These are phyloP conservation scores for Cyanidioschyzon merolae DNA, from an alignment of 23 red algal genomes.

Conservation along the genomic window DNA sequence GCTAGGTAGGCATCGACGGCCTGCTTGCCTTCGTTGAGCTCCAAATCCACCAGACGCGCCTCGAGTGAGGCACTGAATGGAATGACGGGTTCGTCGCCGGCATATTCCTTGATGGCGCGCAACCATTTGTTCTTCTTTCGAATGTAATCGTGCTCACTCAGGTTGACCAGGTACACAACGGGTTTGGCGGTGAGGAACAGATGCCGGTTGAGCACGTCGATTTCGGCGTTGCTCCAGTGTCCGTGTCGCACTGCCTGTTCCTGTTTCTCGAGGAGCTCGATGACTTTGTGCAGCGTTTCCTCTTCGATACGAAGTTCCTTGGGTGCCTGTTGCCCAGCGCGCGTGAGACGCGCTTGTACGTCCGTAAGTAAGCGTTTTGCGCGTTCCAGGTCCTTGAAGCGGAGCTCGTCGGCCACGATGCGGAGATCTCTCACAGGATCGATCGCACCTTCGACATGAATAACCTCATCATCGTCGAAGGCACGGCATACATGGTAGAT, in stretches of 20 bases:
- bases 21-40: conserved; percentile 36
- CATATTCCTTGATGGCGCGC: conserved; percentile 75
- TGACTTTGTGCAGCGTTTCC: conserved; percentile 50
- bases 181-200: conserved; percentile 90
- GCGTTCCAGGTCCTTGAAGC: conserved; percentile 65
- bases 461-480: conserved; percentile 78
- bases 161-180: conserved; percentile 67
- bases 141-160: conserved; percentile 82
- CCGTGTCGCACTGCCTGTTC: conserved; percentile 45
- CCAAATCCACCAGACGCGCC: conserved; percentile 46
- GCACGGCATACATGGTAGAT: conserved; percentile 78
- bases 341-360: conserved; percentile 31
- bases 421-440: conserved; percentile 80
- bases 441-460: conserved; percentile 82
- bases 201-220: conserved; percentile 71
- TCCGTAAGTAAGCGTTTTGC: conserved; percentile 46
- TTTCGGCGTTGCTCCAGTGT: conserved; percentile 70
- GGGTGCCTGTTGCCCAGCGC: conserved; percentile 61
- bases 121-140: conserved; percentile 96
- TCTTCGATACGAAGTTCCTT: conserved; percentile 64
- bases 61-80: conserved; percentile 73
- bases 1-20: conserved; percentile 35
- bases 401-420: conserved; percentile 72
- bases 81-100: conserved; percentile 51
- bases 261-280: conserved; percentile 37